A percentile compares a stretch with the other conserved stretches of the same genome.
These are phyloP conservation scores for Lagenidium giganteum DNA, from an alignment of 352 stramenopile genomes.

Conservation along the genomic window DNA sequence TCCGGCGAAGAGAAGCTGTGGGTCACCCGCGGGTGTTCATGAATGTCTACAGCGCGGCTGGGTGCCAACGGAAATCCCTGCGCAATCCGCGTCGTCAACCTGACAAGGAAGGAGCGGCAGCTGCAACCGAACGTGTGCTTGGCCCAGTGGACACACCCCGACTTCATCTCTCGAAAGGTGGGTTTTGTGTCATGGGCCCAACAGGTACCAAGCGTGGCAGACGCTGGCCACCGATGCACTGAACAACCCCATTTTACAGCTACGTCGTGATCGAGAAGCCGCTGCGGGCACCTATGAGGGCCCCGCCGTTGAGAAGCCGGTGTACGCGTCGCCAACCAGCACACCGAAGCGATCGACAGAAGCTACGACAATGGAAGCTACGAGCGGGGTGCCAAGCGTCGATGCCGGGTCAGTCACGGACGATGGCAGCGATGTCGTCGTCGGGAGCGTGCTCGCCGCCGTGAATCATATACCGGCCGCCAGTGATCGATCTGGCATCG, in stretches of 20 bases:
- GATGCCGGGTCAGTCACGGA: too few relatives aligned
- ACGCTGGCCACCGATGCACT: constrained; percentile 6
- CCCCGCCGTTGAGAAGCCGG: background rate
- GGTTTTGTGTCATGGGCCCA: constrained; percentile 5
- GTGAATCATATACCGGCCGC: too few relatives aligned
- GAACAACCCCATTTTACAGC: constrained; percentile 1
- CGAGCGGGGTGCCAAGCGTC: too few relatives aligned
- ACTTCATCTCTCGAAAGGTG: background rate
- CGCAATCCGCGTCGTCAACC: constrained; percentile 1
- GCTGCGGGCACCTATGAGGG: background rate
- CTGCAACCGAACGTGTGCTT: constrained; percentile 1
- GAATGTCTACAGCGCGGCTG: constrained; percentile 1
- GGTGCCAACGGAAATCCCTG: background rate
- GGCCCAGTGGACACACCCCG: background rate
- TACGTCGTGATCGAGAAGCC: too few relatives aligned
- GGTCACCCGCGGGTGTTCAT: constrained; percentile 1
- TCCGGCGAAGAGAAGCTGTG: background rate
- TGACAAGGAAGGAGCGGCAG: background rate
- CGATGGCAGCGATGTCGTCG: too few relatives aligned
- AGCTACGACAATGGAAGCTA: too few relatives aligned
- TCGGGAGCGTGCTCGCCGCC: too few relatives aligned
- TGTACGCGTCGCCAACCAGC: background rate
- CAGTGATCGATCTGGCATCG: too few relatives aligned
- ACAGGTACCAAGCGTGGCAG: constrained; percentile 3
- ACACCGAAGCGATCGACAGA: constrained; percentile 4